These are phyloP conservation scores for Solanum okadae DNA, from an alignment of 257 asterid species.

Conservation along the genomic window DNA sequence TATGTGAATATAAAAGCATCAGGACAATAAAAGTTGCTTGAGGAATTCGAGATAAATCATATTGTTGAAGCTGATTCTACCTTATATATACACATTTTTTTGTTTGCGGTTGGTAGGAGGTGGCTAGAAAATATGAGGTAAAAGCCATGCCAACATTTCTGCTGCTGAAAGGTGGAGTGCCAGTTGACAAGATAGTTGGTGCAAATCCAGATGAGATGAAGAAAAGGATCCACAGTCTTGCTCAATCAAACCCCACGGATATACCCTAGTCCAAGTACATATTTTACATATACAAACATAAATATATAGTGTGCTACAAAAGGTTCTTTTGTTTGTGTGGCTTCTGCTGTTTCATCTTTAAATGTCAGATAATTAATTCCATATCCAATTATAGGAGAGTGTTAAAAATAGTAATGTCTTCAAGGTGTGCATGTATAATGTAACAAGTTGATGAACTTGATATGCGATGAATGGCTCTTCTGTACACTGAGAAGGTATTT, in stretches of 20 bases:
- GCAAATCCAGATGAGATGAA: constrained; percentile 34
- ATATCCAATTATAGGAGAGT: background rate
- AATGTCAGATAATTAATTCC: background rate
- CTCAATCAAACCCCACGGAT: background rate
- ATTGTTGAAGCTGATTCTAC: background rate
- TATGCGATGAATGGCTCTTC: background rate
- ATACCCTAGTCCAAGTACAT: background rate
- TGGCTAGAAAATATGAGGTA: constrained; percentile 27
- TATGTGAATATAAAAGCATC: background rate
- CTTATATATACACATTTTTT: background rate
- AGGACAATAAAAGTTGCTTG: background rate
- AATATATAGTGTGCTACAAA: background rate
- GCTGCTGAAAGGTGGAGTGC: constrained; percentile 24
- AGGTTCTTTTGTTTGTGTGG: background rate
- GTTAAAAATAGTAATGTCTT: background rate
- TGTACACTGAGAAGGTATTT: background rate
- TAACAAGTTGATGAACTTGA: background rate
- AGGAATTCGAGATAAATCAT: background rate
- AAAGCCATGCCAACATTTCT: constrained; percentile 41
- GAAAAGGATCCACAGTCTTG: constrained; percentile 10
- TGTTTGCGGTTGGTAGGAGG: constrained; percentile 9
- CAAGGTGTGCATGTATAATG: background rate
- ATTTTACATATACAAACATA: background rate
- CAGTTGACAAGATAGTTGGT: constrained; percentile 25
- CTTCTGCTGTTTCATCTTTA: background rate